Evolutionary conservation across 2,329 filamentous ascomycete genomes (phyloP).

Genomic region (Nannizzia gypsea): DNA sequence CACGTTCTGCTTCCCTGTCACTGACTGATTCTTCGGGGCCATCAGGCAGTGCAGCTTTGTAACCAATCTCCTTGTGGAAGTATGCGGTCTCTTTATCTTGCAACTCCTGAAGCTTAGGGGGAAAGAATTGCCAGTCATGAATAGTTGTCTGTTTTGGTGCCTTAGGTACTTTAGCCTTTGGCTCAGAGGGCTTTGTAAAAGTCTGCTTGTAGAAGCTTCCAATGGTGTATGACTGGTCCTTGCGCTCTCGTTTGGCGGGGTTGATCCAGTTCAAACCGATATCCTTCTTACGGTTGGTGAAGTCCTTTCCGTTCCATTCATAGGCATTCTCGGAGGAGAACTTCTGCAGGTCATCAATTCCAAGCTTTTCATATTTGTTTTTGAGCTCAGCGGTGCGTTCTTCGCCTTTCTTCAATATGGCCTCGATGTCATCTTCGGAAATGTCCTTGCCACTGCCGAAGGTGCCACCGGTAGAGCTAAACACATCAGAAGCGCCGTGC

Average conservation of each 20-base stretch:
- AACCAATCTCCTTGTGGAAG: slow-evolving; percentile 90
- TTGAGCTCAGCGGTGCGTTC: slow-evolving; percentile 80
- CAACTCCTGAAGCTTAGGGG: slow-evolving; percentile 66
- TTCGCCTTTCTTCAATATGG: slow-evolving; percentile 75
- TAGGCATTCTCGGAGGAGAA: slow-evolving; percentile 96
- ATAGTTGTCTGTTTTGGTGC: slow-evolving; percentile 85
- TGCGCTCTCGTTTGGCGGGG: slow-evolving; percentile 92
- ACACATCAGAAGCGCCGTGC: slow-evolving; percentile 92
- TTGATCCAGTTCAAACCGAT: slow-evolving; percentile 96
- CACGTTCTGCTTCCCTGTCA: slow-evolving; percentile 76
- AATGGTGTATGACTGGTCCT: slow-evolving; percentile 95
- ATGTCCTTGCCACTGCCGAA: slow-evolving; percentile 51
- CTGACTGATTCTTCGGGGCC: slow-evolving; percentile 78
- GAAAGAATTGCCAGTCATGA: slow-evolving; percentile 97
- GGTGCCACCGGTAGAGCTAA: slow-evolving; percentile 57
- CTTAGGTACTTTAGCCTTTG: slow-evolving; percentile 89
- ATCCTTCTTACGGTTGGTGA: slow-evolving; percentile 82
- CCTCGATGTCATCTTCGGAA: slow-evolving; percentile 83
- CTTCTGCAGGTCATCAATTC: slow-evolving; percentile 92
- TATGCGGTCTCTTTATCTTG: slow-evolving; percentile 94
- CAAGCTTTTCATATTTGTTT: slow-evolving; percentile 89
- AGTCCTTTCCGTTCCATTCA: slow-evolving; percentile 97
- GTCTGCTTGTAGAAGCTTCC: slow-evolving; percentile 97
- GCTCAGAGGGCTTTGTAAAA: slow-evolving; percentile 64
- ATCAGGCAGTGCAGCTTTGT: slow-evolving; percentile 83